A percentile compares a stretch with the other conserved stretches of the same genome.
Evolutionary conservation across 2,329 filamentous ascomycete species (phyloP).

Genomic region (Hypoxylon sp.): DNA sequence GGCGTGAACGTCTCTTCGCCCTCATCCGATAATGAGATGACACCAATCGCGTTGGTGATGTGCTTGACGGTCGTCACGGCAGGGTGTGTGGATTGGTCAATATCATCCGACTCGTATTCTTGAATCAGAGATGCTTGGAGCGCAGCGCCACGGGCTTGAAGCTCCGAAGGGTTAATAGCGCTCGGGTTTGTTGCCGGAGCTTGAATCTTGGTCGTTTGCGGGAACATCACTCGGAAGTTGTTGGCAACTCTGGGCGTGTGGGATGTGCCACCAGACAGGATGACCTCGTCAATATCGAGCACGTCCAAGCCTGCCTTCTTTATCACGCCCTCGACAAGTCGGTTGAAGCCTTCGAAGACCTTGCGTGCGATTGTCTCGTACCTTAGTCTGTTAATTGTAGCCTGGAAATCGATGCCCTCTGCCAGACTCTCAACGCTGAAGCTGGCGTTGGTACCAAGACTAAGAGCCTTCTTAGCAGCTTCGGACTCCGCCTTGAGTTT

Average conservation of each 20-base stretch:
- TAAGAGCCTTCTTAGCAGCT: constrained; percentile 89
- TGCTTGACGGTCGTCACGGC: constrained; percentile 95
- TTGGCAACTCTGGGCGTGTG: constrained; percentile 93
- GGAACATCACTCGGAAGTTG: constrained; percentile 82
- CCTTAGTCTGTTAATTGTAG: constrained; percentile 89
- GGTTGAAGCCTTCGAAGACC: constrained; percentile 87
- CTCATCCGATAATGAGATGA: constrained; percentile 68
- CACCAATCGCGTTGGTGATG: constrained; percentile 85
- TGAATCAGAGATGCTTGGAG: constrained; percentile 94
- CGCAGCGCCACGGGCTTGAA: constrained; percentile 86
- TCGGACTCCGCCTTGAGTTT: constrained; percentile 95
- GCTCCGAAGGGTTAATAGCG: constrained; percentile 93
- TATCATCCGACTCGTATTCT: constrained; percentile 92
- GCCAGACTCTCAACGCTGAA: constrained; percentile 93
- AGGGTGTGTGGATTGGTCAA: constrained; percentile 94
- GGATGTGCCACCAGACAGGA: constrained; percentile 88
- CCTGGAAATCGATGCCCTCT: constrained; percentile 88
- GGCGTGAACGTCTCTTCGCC: constrained; percentile 76
- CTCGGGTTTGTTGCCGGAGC: constrained; percentile 80
- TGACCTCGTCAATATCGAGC: constrained; percentile 92
- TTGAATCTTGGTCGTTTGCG: constrained; percentile 77
- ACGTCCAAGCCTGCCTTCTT: constrained; percentile 93
- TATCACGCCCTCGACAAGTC: constrained; percentile 82
- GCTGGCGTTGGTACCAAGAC: constrained; percentile 84
- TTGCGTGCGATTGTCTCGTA: constrained; percentile 90